phyloP scores from a whole-genome alignment of 768 basidiomycete species.

The Phylloporus rhodoxanthus region DNA sequence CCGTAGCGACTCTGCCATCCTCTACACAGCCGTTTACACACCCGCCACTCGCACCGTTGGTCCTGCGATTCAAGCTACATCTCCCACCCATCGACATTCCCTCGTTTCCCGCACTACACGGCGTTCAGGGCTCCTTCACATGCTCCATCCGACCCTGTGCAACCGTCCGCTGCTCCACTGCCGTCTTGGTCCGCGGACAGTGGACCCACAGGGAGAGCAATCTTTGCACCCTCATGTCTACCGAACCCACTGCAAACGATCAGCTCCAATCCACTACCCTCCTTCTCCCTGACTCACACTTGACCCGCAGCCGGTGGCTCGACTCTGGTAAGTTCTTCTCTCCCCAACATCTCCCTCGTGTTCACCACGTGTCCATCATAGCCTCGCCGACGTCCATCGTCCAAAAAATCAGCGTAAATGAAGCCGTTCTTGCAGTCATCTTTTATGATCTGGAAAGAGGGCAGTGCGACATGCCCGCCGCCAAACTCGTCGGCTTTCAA shows the following conservation, averaged over 20 bases:
- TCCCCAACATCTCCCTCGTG: slow-evolving; percentile 21
- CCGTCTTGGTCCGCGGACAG: slow-evolving; percentile 46
- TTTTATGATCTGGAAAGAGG: slow-evolving; percentile 65
- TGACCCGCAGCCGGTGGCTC: slow-evolving; percentile 66
- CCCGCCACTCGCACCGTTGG: slow-evolving; percentile 36
- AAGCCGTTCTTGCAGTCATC: slow-evolving; percentile 54
- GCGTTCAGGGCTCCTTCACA: slow-evolving; percentile 54
- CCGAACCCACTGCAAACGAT: slow-evolving; percentile 45
- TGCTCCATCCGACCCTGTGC: slow-evolving; percentile 48
- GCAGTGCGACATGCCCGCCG: slow-evolving; percentile 49
- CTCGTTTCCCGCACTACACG: slow-evolving; percentile 53
- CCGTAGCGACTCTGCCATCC: slow-evolving; percentile 49
- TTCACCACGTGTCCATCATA: slow-evolving; percentile 32
- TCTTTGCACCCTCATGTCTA: slow-evolving; percentile 29
- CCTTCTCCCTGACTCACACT: slow-evolving; percentile 59
- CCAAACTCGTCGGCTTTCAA: slow-evolving; percentile 52
- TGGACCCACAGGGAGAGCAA: slow-evolving; percentile 51
- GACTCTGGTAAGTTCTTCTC: slow-evolving; percentile 49
- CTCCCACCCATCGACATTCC: slow-evolving; percentile 51
- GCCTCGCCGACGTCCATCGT: slow-evolving; percentile 52
- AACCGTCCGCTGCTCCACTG: slow-evolving; percentile 60
- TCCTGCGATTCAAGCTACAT: slow-evolving; percentile 51
- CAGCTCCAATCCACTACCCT: slow-evolving; percentile 45
- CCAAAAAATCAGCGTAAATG: slow-evolving; percentile 67
- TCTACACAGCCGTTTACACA: slow-evolving; percentile 33